phyloP scores from a whole-genome alignment of 495 filamentous ascomycete species.

The Darksidea phi region DNA sequence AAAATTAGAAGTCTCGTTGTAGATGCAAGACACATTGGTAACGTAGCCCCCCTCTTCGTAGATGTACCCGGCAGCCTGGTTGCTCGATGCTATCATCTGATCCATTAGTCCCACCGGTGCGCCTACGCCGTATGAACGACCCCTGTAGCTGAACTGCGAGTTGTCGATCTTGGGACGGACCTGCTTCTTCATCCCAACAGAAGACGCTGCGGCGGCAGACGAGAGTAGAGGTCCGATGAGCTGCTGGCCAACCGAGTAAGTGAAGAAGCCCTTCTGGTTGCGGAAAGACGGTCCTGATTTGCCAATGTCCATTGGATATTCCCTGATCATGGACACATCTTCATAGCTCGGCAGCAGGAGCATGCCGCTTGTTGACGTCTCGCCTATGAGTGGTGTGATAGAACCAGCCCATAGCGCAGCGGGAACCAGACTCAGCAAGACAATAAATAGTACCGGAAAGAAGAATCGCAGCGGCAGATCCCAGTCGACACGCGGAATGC shows the following conservation, averaged over 20 bases:
- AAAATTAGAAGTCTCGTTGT: constrained; percentile 36
- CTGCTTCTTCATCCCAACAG: constrained; percentile 13
- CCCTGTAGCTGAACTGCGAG: constrained; percentile 40
- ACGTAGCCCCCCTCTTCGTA: constrained; percentile 41
- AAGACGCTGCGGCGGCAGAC: constrained; percentile 37
- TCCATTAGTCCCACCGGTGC: constrained; percentile 41
- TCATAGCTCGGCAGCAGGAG: constrained; percentile 38
- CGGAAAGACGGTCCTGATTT: constrained; percentile 27
- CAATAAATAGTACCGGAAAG: constrained; percentile 29
- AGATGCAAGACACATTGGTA: constrained; percentile 38
- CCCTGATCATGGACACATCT: constrained; percentile 35
- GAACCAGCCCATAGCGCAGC: constrained; percentile 45
- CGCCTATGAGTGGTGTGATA: constrained; percentile 37
- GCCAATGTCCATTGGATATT: constrained; percentile 32
- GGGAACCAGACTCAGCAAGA: constrained; percentile 35
- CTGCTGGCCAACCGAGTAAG: constrained; percentile 37
- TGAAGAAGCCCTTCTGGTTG: constrained; percentile 39
- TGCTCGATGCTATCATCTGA: constrained; percentile 20
- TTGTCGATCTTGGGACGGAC: constrained; percentile 43
- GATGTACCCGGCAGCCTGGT: constrained; percentile 31
- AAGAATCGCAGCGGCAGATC: constrained; percentile 30
- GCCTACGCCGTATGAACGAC: constrained; percentile 44
- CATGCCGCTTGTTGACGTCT: constrained; percentile 8
- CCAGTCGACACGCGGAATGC: constrained; percentile 29
- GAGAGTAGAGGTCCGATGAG: constrained; percentile 37